Evolutionary conservation across 371 early-diverging fungal genomes (phyloP), one percentile per base, ranked within the genome.

Genomic region (Mucor mucedo): DNA sequence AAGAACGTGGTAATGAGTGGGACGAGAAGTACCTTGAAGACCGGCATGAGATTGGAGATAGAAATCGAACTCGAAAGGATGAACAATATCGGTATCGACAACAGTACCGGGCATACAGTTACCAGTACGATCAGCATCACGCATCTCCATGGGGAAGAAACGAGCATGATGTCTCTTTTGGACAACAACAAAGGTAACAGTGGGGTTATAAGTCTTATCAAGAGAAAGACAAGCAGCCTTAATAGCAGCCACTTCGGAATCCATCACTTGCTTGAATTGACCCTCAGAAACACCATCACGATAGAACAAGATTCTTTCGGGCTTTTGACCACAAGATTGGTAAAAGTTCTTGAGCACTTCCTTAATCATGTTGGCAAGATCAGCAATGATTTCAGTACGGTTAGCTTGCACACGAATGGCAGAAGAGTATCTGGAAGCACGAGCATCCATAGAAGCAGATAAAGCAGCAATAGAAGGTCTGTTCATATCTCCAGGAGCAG

Each of bases 161-260:
- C 96, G 82, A 27, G 95, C 90, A 67, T 96, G 95, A 73, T 99
- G 99, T 30, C 98, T 89, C 77, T 99, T 98, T 71, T 98, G 96
- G 5, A 95, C 97, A 1, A 95, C 87, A 32, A 98, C 82, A 70
- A 92, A 98, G 1, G 96, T 98, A 55, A 99, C 76, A 30, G 87
- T 82, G 1, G 98, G 98, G 3, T 75, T 74, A 76, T 98, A 97
- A 13, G 65, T 65, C 27, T 73, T 66, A 8, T 92, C 91, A 4
- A 98, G 53, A 0, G 71, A 72, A 8, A 68, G 63, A 76, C 94
- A 97, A 13, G 97, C 98, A 13, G 82, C 77, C 61, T 83, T 79
- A 60, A 99, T 87, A 7, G 93, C 88, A 28, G 86, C 80, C 5
- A 97, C 77, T 78, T 99, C 99, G 14, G 69, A 73, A 14, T 87